phyloP scores from a whole-genome alignment of 1,284 basidiomycete genomes.

The Sphagnurus paluster region DNA sequence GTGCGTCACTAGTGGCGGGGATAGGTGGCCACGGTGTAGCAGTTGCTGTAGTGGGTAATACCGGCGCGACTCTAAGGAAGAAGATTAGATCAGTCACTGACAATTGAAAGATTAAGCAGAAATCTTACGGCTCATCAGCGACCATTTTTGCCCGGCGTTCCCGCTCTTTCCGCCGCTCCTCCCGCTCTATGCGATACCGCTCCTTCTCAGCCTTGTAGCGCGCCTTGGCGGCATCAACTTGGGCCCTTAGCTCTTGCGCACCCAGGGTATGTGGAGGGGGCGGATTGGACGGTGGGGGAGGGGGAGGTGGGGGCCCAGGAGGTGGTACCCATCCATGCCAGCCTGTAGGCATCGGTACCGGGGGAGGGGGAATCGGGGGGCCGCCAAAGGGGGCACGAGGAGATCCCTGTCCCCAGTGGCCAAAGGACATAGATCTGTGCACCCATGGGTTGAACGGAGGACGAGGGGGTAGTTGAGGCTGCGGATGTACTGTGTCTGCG shows the following conservation, averaged over 20 bases:
- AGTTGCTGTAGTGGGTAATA: constrained; percentile 1
- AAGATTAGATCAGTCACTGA: not conserved
- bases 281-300: constrained; percentile 15
- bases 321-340: constrained; percentile 5
- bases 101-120: not conserved
- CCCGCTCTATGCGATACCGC: constrained; percentile 57
- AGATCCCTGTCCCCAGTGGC: constrained; percentile 11
- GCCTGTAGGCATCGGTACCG: constrained; percentile 4
- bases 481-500: not conserved
- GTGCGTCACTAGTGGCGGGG: too few relatives aligned
- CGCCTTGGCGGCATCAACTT: constrained; percentile 66
- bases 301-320: constrained; percentile 9
- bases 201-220: constrained; percentile 70
- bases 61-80: not conserved
- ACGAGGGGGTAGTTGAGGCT: constrained; percentile 8
- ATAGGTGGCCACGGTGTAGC: too few relatives aligned
- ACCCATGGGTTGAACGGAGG: constrained; percentile 16
- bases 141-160: constrained; percentile 23
- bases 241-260: constrained; percentile 50
- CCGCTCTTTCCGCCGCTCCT: constrained; percentile 47
- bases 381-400: constrained; percentile 2
- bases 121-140: constrained; percentile 5
- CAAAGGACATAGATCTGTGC: constrained; percentile 8
- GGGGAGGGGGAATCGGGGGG: constrained; percentile 14
- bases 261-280: constrained; percentile 22